Evolutionary conservation across 805 yeast genomes (phyloP).

Genomic region (Sungouiella thailandica): DNA sequence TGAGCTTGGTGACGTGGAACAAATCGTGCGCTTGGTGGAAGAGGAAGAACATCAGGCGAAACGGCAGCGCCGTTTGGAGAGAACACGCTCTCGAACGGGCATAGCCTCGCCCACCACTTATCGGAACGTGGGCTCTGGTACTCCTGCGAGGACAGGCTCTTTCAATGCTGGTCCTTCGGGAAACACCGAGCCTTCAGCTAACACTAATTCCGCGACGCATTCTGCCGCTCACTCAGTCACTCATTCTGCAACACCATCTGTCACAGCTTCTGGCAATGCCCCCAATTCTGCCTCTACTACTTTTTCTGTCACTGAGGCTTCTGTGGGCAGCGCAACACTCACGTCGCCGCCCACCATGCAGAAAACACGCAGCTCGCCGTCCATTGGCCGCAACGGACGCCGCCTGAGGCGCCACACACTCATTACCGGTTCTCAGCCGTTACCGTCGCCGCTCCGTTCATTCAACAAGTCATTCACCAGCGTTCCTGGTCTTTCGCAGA

Average conservation of each 20-base stretch:
- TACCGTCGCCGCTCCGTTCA: slow-evolving; percentile 81
- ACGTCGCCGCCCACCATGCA: not conserved
- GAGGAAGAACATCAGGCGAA: slow-evolving; percentile 48
- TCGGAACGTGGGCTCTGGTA: too few species aligned
- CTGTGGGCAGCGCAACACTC: not conserved
- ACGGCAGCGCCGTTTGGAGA: slow-evolving; percentile 21
- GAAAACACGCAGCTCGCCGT: slow-evolving; percentile 23
- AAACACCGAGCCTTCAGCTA: too few species aligned
- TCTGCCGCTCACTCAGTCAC: not conserved
- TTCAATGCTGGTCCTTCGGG: too few species aligned
- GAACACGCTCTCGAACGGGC: slow-evolving; percentile 10
- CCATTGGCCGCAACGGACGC: slow-evolving; percentile 41
- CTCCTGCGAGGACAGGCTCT: too few species aligned
- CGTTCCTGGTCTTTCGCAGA: slow-evolving; percentile 30
- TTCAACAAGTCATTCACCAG: slow-evolving; percentile 37
- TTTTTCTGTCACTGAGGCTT: too few species aligned
- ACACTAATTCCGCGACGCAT: too few species aligned
- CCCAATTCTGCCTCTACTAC: slow-evolving; percentile 4
- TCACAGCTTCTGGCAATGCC: slow-evolving; percentile 4
- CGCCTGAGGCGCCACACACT: slow-evolving; percentile 67
- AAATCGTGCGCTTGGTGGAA: slow-evolving; percentile 65
- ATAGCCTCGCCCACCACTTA: too few species aligned
- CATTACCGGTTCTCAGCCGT: slow-evolving; percentile 87
- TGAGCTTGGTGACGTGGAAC: slow-evolving; percentile 77
- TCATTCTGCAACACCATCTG: too few species aligned